Conservation (phyloP, 2,329 filamentous ascomycete genomes). For the Aspergillus oerlinghausenensis region DNA sequence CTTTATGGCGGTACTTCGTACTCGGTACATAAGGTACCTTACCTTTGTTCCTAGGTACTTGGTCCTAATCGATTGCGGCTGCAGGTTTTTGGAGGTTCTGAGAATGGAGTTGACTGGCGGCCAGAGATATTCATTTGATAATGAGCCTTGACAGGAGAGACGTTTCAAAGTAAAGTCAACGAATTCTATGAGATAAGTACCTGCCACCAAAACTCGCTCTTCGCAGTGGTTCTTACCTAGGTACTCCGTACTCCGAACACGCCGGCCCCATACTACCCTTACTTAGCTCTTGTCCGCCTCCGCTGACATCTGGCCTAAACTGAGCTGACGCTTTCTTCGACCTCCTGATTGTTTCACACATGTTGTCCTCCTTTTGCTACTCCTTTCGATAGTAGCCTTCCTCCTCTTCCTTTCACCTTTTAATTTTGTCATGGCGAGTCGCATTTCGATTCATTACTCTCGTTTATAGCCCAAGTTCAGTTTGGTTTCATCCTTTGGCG, state of each 20-base stretch:
- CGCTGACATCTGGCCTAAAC: slow-evolving; percentile 35
- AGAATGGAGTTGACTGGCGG: neutral
- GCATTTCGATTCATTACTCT: slow-evolving; percentile 31
- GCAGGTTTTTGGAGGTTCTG: neutral
- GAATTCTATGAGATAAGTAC: neutral
- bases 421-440: slow-evolving; percentile 32
- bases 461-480: slow-evolving; percentile 24
- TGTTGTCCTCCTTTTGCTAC: slow-evolving; percentile 19
- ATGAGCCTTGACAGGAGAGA: neutral
- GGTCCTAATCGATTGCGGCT: neutral
- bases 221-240: neutral
- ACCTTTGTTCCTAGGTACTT: neutral
- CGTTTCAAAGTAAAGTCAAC: neutral
- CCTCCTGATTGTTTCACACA: slow-evolving; percentile 25
- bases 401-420: slow-evolving; percentile 16
- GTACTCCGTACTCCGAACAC: too few relatives aligned
- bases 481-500: slow-evolving; percentile 3
- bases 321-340: slow-evolving; percentile 25
- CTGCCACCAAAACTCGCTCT: neutral
- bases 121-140: neutral
- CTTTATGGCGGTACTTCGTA: too few relatives aligned
- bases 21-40: too few relatives aligned
- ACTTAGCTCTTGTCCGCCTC: slow-evolving; percentile 9
- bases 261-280: neutral
- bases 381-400: slow-evolving; percentile 10